A percentile compares a stretch with the other conserved stretches of the same genome.
phyloP scores from a whole-genome alignment of 345 rosid genomes.

The Xanthoceras sorbifolium region DNA sequence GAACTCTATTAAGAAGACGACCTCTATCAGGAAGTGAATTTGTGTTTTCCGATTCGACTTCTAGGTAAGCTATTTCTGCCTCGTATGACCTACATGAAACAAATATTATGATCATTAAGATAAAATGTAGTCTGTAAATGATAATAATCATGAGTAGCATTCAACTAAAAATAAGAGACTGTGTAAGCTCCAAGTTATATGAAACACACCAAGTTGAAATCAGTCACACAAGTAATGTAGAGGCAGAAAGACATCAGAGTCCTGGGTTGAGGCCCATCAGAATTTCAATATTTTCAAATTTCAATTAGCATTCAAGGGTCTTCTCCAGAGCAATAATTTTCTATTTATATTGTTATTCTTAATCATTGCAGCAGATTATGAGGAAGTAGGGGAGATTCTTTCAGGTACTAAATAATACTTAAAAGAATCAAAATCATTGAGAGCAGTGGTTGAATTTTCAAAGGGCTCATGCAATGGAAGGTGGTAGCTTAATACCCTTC shows the following conservation, averaged over 20 bases:
- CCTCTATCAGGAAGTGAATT: slow-evolving; percentile 34
- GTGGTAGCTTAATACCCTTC: neutral
- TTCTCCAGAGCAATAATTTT: neutral
- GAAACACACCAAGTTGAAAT: neutral
- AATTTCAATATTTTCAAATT: neutral
- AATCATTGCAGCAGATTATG: neutral
- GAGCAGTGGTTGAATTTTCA: neutral
- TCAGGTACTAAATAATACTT: neutral
- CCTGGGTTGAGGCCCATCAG: neutral
- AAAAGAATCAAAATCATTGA: neutral
- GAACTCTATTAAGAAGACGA: slow-evolving; percentile 30
- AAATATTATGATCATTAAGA: slow-evolving; percentile 1
- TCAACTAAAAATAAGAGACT: neutral
- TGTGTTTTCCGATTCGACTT: slow-evolving; percentile 50
- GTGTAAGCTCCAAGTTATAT: neutral
- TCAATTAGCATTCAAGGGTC: neutral
- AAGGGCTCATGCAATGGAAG: neutral
- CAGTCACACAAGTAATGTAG: neutral
- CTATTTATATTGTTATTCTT: neutral
- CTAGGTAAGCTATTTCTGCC: slow-evolving; percentile 79
- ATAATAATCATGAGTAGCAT: neutral
- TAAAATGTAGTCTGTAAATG: neutral
- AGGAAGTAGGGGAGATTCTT: neutral
- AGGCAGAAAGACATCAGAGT: neutral
- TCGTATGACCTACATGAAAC: slow-evolving; percentile 64